Base-by-base conservation (phyloP, 1,284 basidiomycete genomes). In the Microbotryomycetes sp. region DNA sequence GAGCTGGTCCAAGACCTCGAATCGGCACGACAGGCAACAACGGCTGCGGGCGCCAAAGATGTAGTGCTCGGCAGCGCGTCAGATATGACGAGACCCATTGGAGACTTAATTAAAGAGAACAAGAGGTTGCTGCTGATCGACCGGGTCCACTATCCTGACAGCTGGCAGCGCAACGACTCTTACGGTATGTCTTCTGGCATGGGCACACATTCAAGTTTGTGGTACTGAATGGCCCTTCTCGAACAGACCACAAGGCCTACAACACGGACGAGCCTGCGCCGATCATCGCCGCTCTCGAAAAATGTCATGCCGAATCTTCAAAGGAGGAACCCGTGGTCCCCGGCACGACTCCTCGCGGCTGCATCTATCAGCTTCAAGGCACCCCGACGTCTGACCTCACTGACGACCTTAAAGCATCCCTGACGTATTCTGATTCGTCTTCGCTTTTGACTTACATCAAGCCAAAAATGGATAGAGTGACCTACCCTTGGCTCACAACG, bases 361-460 rank as follows among this genome's bases (percentile, higher is more conserved):
- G 29, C 23, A 64, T 64, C 51, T 64, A 64, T 36, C 63, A 64
- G 26, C 52, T 60, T 2, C 59, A 61, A 25, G 63, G 59, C 16
- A 64, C 63, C 5, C 63, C 63, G n/a, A 64, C 63, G 12, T 48
- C 59, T 6, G 53, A 58, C 42, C 22, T 64, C 19, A 26, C 28
- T 22, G 55, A 58, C 26, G 63, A 59, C 54, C 29, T 57, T 6
- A 26, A 26, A 26, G 52, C 63, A 7, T 55, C 59, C 4, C 52
- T 64, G 15, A 61, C 63, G 49, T 60, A 52, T 55, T 64, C 63
- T 12, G 63, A 64, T 22, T 61, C 63, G 45, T 49, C 42, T 16
- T 64, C 63, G 3, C 26, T 64, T 22, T 51, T 64, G 12, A 56
- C 53, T 15, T 64, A 52, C 28, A 54, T 64, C 49, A 64, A 64